Percentiles rank a stretch among this genome's conserved stretches.
Evolutionary conservation across 208 protist species (phyloP).

Genomic region (Leishmania gerbilli): DNA sequence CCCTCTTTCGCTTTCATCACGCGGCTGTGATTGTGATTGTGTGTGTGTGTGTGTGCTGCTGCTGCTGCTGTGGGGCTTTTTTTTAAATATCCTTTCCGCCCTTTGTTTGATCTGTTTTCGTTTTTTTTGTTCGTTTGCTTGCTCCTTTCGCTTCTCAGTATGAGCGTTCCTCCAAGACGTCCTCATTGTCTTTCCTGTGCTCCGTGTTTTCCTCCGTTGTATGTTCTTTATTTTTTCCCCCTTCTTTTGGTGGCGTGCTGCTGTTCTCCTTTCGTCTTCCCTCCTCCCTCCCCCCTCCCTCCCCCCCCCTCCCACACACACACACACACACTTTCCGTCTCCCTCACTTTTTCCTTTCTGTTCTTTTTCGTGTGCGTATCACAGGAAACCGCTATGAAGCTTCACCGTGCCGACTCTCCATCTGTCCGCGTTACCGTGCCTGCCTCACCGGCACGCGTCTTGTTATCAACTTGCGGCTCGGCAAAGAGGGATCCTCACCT

Average conservation of each 20-base stretch:
- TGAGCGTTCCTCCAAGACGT: neutral
- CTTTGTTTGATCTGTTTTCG: neutral
- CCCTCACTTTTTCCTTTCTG: conserved; percentile 1
- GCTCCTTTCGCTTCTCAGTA: neutral
- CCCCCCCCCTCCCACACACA: neutral
- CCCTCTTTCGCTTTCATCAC: neutral
- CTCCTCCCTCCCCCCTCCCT: neutral
- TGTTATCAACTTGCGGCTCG: neutral
- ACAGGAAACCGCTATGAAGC: neutral
- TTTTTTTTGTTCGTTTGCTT: neutral
- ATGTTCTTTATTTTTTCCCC: neutral
- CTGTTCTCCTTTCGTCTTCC: neutral
- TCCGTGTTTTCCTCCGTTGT: neutral
- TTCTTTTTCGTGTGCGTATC: conserved; percentile 7
- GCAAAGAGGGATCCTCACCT: neutral
- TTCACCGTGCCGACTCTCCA: neutral
- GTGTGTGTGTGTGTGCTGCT: neutral
- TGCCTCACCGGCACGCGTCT: neutral
- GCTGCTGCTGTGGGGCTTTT: neutral
- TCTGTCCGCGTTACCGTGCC: neutral
- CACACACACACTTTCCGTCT: neutral
- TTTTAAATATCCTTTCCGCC: neutral
- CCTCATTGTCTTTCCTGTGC: neutral
- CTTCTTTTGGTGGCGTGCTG: neutral
- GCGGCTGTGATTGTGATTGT: neutral